Evolutionary conservation across 1,284 basidiomycete genomes (phyloP).

Genomic region (Prillingera fragicola): DNA sequence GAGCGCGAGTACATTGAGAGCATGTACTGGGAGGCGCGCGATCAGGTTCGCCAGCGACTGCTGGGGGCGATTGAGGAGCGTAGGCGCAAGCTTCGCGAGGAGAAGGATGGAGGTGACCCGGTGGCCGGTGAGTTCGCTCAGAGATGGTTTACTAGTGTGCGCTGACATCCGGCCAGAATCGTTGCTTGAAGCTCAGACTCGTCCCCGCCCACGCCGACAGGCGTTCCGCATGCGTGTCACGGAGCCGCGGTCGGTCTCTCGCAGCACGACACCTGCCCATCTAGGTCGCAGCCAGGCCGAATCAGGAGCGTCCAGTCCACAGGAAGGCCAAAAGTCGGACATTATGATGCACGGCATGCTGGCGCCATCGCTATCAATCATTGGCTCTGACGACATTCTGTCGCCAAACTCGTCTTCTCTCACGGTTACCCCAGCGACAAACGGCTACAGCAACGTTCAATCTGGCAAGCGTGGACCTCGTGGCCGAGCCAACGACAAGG

Average conservation of each 20-base stretch:
- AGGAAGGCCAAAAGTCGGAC: constrained; percentile 30
- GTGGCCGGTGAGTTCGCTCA: constrained; percentile 45
- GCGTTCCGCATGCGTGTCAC: constrained; percentile 25
- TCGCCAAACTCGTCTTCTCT: constrained; percentile 39
- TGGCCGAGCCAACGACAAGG: constrained; percentile 28
- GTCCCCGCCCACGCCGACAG: constrained; percentile 34
- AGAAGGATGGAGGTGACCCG: constrained; percentile 53
- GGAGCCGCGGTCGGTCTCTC: constrained; percentile 14
- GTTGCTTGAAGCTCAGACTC: constrained; percentile 39
- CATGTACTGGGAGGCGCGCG: constrained; percentile 49
- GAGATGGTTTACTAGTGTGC: background rate
- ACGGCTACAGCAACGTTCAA: constrained; percentile 22
- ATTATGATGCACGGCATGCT: constrained; percentile 36
- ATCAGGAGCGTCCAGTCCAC: constrained; percentile 12
- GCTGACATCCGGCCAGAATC: constrained; percentile 26
- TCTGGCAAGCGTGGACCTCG: constrained; percentile 39
- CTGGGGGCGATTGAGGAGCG: constrained; percentile 52
- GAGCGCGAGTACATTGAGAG: constrained; percentile 52
- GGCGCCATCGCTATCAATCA: constrained; percentile 35
- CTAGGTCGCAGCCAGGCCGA: constrained; percentile 8
- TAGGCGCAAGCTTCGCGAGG: constrained; percentile 50
- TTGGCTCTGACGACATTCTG: constrained; percentile 44
- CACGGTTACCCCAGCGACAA: constrained; percentile 34
- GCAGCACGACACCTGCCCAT: constrained; percentile 9
- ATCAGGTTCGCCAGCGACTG: constrained; percentile 47